Evolutionary conservation across 2,329 filamentous ascomycete genomes (phyloP).

Genomic region (Fusarium annulatum): DNA sequence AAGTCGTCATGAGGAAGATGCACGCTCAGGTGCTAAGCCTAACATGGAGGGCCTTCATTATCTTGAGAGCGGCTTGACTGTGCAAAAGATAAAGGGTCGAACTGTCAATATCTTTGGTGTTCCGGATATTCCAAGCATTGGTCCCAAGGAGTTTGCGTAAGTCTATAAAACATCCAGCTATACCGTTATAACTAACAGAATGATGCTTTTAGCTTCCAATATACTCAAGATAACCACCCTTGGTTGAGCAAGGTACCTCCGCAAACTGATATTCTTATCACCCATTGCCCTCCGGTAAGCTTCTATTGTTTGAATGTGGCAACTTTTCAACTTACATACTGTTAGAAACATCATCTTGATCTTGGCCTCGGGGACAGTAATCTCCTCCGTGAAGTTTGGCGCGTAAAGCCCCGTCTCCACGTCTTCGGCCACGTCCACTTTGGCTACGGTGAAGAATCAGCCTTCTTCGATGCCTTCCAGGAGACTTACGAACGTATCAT

Average conservation of each 20-base stretch:
- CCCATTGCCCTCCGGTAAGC: constrained; percentile 78
- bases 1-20: constrained; percentile 68
- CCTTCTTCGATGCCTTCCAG: constrained; percentile 82
- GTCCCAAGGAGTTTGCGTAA: constrained; percentile 73
- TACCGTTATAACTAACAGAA: constrained; percentile 3
- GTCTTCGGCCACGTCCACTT: constrained; percentile 89
- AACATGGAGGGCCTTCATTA: constrained; percentile 79
- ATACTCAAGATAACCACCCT: constrained; percentile 71
- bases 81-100: constrained; percentile 69
- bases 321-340: constrained; percentile 8
- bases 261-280: constrained; percentile 82
- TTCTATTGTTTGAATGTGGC: not conserved
- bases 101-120: constrained; percentile 77
- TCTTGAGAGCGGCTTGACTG: constrained; percentile 75
- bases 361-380: constrained; percentile 76
- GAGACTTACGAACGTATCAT: constrained; percentile 75
- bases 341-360: constrained; percentile 73
- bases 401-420: constrained; percentile 78
- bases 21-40: constrained; percentile 61
- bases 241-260: constrained; percentile 78
- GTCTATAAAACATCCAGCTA: constrained; percentile 17
- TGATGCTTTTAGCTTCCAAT: constrained; percentile 72
- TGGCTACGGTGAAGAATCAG: constrained; percentile 74
- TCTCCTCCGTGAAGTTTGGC: constrained; percentile 78
- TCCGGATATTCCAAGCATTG: constrained; percentile 81